A percentile compares a stretch with the other conserved stretches of the same genome.
phyloP scores from a whole-genome alignment of 2,329 filamentous ascomycete genomes.

The Talaromyces pinophilus region DNA sequence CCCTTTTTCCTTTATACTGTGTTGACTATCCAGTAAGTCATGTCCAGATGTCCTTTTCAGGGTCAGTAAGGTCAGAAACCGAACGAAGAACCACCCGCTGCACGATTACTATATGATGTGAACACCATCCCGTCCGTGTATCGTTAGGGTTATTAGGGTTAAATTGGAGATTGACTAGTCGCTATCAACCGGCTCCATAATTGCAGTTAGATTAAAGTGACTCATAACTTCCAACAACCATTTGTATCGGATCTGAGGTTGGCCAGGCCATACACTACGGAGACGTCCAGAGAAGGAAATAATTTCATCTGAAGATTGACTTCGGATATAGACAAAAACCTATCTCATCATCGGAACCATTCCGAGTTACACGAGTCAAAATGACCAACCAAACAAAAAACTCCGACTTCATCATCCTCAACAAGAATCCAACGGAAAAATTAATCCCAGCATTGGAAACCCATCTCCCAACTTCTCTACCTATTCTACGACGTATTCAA shows the following conservation, averaged over 20 bases:
- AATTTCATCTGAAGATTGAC: too few species aligned
- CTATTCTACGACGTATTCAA: conserved; percentile 43
- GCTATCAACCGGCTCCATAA: neutral
- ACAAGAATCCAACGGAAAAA: conserved; percentile 17
- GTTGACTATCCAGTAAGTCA: neutral
- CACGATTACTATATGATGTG: neutral
- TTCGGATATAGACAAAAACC: neutral
- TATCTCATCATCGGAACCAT: neutral
- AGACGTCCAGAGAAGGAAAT: neutral
- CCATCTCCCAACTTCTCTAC: conserved; percentile 42
- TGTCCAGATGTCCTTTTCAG: neutral
- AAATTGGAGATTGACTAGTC: neutral
- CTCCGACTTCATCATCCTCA: conserved; percentile 14
- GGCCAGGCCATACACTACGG: neutral
- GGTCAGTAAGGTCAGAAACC: too few species aligned
- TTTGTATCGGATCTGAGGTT: neutral
- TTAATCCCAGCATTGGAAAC: conserved; percentile 34
- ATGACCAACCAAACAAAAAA: neutral
- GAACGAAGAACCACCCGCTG: too few species aligned
- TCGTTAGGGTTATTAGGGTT: conserved; percentile 3
- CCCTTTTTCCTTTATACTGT: neutral
- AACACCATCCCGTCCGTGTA: neutral
- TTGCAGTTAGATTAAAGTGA: neutral
- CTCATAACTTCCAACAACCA: neutral
- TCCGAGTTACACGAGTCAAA: neutral